These are phyloP conservation scores for Ophiostoma australiae DNA, from an alignment of 2,329 filamentous ascomycete genomes.

Conservation along the genomic window DNA sequence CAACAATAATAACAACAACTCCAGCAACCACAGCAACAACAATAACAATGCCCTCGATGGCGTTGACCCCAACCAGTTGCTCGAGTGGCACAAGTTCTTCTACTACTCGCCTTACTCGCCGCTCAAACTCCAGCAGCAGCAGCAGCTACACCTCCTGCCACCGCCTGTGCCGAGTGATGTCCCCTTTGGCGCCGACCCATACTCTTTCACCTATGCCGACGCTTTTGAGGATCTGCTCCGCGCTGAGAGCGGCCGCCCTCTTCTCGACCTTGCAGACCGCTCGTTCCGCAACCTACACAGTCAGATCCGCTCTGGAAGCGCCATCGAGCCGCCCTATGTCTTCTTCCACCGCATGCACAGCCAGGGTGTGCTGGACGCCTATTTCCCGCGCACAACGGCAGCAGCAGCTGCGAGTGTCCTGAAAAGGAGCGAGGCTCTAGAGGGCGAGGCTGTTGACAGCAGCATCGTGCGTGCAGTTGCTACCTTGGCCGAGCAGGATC, in stretches of 20 bases:
- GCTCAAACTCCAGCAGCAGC: conserved; percentile 37
- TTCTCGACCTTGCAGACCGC: conserved; percentile 39
- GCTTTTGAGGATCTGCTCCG: conserved; percentile 55
- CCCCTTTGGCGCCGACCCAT: conserved; percentile 36
- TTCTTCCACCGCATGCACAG: conserved; percentile 39
- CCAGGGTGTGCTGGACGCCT: conserved; percentile 38
- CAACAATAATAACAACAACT: conserved; percentile 19
- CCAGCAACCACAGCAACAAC: too few species aligned
- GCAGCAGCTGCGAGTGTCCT: not conserved
- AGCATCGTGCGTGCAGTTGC: conserved; percentile 23
- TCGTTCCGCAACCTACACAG: conserved; percentile 33
- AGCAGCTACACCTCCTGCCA: conserved; percentile 35
- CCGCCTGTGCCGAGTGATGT: conserved; percentile 46
- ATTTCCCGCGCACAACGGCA: conserved; percentile 30
- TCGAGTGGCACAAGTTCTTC: conserved; percentile 36
- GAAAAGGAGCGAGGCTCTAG: not conserved
- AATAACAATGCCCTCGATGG: conserved; percentile 26
- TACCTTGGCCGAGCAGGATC: conserved; percentile 18
- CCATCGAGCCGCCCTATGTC: conserved; percentile 40
- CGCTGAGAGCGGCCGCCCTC: conserved; percentile 40
- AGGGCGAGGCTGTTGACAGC: conserved; percentile 11
- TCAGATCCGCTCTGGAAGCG: conserved; percentile 27
- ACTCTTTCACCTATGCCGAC: conserved; percentile 49
- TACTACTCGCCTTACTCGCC: conserved; percentile 43
- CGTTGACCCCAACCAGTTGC: conserved; percentile 27